Percentiles rank a stretch among this genome's conserved stretches.
phyloP scores from a whole-genome alignment of 305 asterid genomes.

The Plantago lanceolata region DNA sequence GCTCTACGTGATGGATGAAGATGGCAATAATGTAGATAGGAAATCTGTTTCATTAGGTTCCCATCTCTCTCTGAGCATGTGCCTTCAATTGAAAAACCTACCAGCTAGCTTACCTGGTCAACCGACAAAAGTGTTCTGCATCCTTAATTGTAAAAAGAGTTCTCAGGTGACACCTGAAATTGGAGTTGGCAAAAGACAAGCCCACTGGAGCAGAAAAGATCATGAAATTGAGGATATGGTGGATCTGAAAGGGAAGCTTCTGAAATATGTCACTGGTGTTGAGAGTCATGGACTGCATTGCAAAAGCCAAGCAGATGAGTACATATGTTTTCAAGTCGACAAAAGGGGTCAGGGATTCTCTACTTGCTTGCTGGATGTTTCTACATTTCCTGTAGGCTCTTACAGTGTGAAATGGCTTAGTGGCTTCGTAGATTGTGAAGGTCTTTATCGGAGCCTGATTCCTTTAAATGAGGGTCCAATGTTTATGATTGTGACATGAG shows the following conservation, averaged over 20 bases:
- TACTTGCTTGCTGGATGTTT: slow-evolving; percentile 65
- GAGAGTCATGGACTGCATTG: slow-evolving; percentile 20
- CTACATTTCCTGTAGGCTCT: slow-evolving; percentile 54
- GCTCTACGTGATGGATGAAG: slow-evolving; percentile 58
- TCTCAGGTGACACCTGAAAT: slow-evolving; percentile 20
- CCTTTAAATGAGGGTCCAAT: slow-evolving; percentile 48
- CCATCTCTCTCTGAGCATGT: slow-evolving; percentile 49
- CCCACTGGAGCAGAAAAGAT: slow-evolving; percentile 30
- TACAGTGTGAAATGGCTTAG: slow-evolving; percentile 72
- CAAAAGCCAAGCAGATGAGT: slow-evolving; percentile 32
- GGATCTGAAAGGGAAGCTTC: slow-evolving; percentile 49
- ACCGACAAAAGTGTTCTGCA: slow-evolving; percentile 47
- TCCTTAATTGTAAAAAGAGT: slow-evolving; percentile 43
- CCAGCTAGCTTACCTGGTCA: slow-evolving; percentile 29
- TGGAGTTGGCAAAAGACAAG: slow-evolving; percentile 26
- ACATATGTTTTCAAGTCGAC: slow-evolving; percentile 45
- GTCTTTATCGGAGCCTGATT: slow-evolving; percentile 67
- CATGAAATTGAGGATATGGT: slow-evolving; percentile 37
- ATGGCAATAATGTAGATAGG: slow-evolving; percentile 43
- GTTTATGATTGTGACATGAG: slow-evolving; percentile 32
- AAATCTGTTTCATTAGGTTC: slow-evolving; percentile 45
- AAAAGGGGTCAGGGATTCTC: slow-evolving; percentile 70
- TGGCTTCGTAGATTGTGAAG: slow-evolving; percentile 51
- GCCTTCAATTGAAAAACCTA: slow-evolving; percentile 61
- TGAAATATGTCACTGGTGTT: slow-evolving; percentile 35